Conservation (phyloP, 2,329 filamentous ascomycete genomes). For the Cytospora piceicola region DNA sequence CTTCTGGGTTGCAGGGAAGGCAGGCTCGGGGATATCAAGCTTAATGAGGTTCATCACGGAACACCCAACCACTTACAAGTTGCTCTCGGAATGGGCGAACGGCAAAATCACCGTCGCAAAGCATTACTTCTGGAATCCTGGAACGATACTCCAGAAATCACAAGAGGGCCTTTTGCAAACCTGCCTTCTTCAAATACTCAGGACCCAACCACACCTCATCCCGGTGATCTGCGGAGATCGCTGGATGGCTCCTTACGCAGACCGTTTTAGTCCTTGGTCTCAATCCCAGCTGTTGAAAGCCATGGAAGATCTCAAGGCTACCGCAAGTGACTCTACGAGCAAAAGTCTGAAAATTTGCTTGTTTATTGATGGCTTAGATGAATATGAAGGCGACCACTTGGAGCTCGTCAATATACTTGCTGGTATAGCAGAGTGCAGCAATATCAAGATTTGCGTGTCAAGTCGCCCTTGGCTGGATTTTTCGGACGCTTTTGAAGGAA, state of each 20-base stretch:
- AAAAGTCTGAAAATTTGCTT: conserved; percentile 30
- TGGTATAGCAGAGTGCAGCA: neutral
- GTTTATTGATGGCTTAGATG: conserved; percentile 40
- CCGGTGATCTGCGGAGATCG: conserved; percentile 8
- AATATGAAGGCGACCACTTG: conserved; percentile 29
- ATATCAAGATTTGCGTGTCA: conserved; percentile 29
- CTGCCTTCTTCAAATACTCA: conserved; percentile 22
- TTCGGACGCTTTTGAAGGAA: conserved; percentile 10
- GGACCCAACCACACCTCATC: conserved; percentile 13
- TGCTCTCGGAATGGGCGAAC: conserved; percentile 5
- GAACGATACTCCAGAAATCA: conserved; percentile 23
- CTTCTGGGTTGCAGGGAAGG: conserved; percentile 20
- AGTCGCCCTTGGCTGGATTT: conserved; percentile 30
- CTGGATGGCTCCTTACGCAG: neutral
- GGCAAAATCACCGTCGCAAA: conserved; percentile 3
- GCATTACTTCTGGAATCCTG: conserved; percentile 29
- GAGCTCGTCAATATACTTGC: conserved; percentile 29
- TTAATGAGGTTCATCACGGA: conserved; percentile 20
- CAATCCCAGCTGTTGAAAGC: conserved; percentile 4
- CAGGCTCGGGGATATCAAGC: conserved; percentile 21
- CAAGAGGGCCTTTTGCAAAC: conserved; percentile 25
- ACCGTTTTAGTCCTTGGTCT: conserved; percentile 12
- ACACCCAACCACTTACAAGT: conserved; percentile 1
- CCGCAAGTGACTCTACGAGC: neutral
- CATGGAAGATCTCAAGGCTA: neutral